A percentile compares a stretch with the other conserved stretches of the same genome.
These are phyloP conservation scores for Penicillium crystallinum DNA, from an alignment of 495 filamentous ascomycete genomes.

Conservation along the genomic window DNA sequence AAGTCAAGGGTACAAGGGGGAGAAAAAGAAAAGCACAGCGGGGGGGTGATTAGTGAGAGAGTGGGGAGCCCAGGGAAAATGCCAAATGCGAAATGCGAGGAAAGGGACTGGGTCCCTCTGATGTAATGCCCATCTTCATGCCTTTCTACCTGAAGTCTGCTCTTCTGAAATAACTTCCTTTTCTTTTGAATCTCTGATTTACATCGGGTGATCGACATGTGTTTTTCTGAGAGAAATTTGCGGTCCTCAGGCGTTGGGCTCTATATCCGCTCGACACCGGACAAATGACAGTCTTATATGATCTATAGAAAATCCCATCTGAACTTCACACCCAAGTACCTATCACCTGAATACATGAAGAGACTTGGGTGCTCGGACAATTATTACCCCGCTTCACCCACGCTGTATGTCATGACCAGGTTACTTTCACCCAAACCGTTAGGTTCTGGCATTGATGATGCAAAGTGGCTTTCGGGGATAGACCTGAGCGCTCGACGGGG, in stretches of 20 bases:
- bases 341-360: neutral
- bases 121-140: conserved; percentile 14
- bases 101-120: conserved; percentile 9
- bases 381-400: neutral
- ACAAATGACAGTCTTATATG: neutral
- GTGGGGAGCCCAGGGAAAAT: conserved; percentile 45
- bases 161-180: neutral
- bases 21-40: conserved; percentile 12
- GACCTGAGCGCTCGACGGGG: conserved; percentile 7
- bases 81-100: conserved; percentile 9
- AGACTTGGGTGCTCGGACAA: neutral
- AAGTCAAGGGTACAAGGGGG: neutral
- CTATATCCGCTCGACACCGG: neutral
- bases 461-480: conserved; percentile 8
- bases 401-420: neutral
- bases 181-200: neutral
- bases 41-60: conserved; percentile 18
- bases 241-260: neutral
- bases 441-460: neutral
- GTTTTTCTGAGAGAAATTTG: neutral
- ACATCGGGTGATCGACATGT: conserved; percentile 20
- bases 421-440: neutral
- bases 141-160: neutral
- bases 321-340: neutral
- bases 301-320: neutral